Percentiles rank a stretch among this genome's conserved stretches.
These are phyloP conservation scores for Trametopsis cervina DNA, from an alignment of 768 basidiomycete genomes.

Conservation along the genomic window DNA sequence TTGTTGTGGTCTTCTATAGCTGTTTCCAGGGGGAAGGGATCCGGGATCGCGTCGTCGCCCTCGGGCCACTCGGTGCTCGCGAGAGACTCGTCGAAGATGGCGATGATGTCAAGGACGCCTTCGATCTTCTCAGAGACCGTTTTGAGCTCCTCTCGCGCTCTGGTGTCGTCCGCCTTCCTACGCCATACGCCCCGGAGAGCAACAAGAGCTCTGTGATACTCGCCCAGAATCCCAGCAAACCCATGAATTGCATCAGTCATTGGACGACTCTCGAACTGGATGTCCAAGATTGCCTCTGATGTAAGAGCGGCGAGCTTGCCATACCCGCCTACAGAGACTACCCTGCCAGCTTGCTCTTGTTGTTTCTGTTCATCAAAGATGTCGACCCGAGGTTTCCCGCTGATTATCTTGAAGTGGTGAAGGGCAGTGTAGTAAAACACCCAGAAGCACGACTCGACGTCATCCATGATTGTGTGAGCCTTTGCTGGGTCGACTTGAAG, in stretches of 20 bases:
- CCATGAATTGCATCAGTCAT: neutral
- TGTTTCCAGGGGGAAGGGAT: neutral
- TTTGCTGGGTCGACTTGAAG: neutral
- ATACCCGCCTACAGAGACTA: neutral
- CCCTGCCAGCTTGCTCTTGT: neutral
- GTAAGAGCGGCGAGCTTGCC: neutral
- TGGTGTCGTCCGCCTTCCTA: neutral
- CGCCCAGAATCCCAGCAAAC: neutral
- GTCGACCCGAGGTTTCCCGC: neutral
- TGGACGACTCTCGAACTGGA: neutral
- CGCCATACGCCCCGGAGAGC: neutral
- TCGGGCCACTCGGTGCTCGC: neutral
- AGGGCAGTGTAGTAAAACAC: neutral
- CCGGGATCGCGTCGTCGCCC: neutral
- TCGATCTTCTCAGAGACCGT: neutral
- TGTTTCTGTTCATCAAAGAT: neutral
- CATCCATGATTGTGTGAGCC: neutral
- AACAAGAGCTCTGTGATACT: neutral
- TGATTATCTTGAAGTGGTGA: neutral
- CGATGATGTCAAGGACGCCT: neutral
- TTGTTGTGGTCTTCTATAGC: neutral
- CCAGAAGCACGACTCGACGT: neutral
- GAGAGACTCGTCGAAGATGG: neutral
- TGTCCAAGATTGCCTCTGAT: neutral
- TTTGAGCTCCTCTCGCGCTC: neutral